Base-by-base conservation (phyloP, 306 rosid species). In the Mucuna pruriens region DNA sequence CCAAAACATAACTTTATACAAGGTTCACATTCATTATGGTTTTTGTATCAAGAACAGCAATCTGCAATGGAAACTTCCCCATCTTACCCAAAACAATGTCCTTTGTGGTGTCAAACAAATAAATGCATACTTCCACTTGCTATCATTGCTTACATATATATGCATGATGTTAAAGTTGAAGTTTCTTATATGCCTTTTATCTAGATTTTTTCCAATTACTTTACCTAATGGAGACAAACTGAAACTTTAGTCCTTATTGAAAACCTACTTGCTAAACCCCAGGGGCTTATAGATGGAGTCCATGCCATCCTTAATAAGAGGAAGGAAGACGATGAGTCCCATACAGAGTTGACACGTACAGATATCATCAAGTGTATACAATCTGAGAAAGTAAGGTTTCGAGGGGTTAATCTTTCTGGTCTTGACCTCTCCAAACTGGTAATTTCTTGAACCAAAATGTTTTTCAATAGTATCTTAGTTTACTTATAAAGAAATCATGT, bases 321-420 rank as follows among this genome's bases (percentile, higher is more conserved):
- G 85, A 89, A 82, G 89, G 97, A 87, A 80, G 92, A 87, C 1
- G 97, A 92, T 67, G 94, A 88, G 57, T 75, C 84, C 23, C 85
- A 77, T 38, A 79, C 97, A 23, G 98, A 95, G 78, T 83, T 95
- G 77, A 89, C 95, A 9, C 97, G 97, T 42, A 85, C 89, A 48
- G 98, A 92, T 86, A 93, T 95, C 76, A 93, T 95, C 89, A 95
- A 89, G 88, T 95, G 98, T 62, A 95, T 92, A 79, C 98, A 95
- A 83, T 91, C 92, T 78, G 91, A 89, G 71, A 90, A 55, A 91
- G 97, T 90, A 62, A 85, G 97, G 77, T 86, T 95, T 85, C 95
- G 98, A 73, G 98, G 98, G 69, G 92, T 95, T 84, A 92, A 95
- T 80, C 97, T 92, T 78, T 95, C 94, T 83, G 98, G 97, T 84